Evolutionary conservation across 305 asterid species (phyloP).

Genomic region (Plantago rigida): DNA sequence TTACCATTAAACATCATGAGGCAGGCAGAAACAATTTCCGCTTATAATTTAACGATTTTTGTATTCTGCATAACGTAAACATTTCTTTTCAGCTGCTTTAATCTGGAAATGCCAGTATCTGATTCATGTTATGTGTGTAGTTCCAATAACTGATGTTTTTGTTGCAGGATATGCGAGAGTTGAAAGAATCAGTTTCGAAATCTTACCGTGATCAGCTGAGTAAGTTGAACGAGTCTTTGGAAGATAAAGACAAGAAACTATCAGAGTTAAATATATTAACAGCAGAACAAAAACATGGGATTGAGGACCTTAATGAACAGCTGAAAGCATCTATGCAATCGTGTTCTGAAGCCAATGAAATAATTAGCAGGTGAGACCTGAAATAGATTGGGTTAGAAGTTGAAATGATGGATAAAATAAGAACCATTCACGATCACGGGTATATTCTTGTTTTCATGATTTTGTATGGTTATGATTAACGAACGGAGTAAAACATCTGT

Average conservation of each 20-base stretch:
- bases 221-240: conserved; percentile 51
- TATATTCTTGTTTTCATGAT: too few species aligned
- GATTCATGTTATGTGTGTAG: conserved; percentile 10
- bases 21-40: not conserved
- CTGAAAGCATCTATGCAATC: conserved; percentile 72
- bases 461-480: too few species aligned
- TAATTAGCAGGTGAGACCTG: conserved; percentile 60
- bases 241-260: conserved; percentile 59
- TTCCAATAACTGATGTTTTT: conserved; percentile 3
- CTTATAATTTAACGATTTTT: not conserved
- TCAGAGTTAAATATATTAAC: conserved; percentile 45
- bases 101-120: conserved; percentile 11
- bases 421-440: conserved; percentile 3
- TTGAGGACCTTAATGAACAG: conserved; percentile 68
- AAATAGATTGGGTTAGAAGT: conserved; percentile 14
- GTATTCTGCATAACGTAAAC: conserved; percentile 5
- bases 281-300: conserved; percentile 66
- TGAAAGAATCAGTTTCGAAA: conserved; percentile 66
- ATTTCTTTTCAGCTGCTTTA: conserved; percentile 15
- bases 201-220: conserved; percentile 51
- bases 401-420: conserved; percentile 11
- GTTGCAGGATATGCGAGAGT: conserved; percentile 62
- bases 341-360: conserved; percentile 79
- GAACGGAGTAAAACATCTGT: too few species aligned
- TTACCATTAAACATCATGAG: not conserved